Percentiles rank a stretch among this genome's conserved stretches.
Conservation (phyloP, 2,329 filamentous ascomycete genomes). For the Diplodia intermedia region DNA sequence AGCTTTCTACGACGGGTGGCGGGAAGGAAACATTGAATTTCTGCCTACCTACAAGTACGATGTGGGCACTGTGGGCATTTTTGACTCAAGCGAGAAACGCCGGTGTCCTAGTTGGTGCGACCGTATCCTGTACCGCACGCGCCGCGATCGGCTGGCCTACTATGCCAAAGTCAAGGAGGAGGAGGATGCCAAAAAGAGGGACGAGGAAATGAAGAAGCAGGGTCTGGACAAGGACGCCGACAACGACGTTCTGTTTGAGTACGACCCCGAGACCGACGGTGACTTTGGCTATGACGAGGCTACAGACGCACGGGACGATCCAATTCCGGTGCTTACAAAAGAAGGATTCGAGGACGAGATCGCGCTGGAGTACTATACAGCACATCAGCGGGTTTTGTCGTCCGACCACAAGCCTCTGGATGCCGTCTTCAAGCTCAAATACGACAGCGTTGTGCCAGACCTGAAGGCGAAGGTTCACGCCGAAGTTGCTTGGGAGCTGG, state of each 20-base stretch:
- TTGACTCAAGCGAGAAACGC: conserved; percentile 94
- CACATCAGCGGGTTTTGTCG: conserved; percentile 86
- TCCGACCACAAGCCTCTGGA: conserved; percentile 95
- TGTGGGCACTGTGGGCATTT: conserved; percentile 86
- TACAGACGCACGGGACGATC: conserved; percentile 56
- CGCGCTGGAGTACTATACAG: conserved; percentile 73
- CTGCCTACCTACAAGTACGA: conserved; percentile 98
- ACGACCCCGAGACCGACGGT: conserved; percentile 81
- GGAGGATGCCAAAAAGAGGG: conserved; percentile 71
- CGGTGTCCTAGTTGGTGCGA: conserved; percentile 97
- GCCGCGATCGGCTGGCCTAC: conserved; percentile 71
- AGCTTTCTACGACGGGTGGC: conserved; percentile 90
- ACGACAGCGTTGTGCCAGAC: conserved; percentile 84
- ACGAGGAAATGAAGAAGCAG: conserved; percentile 83
- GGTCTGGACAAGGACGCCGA: conserved; percentile 79
- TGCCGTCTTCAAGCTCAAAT: conserved; percentile 82
- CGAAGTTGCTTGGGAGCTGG: conserved; percentile 85
- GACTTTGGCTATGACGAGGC: conserved; percentile 63
- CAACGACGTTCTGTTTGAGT: conserved; percentile 86
- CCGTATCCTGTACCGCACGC: conserved; percentile 84
- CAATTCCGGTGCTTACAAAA: conserved; percentile 62
- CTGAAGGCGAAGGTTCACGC: conserved; percentile 83
- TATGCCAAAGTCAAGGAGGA: conserved; percentile 69
- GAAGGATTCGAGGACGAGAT: conserved; percentile 65
- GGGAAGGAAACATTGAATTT: conserved; percentile 85